phyloP scores from a whole-genome alignment of 192 early-diverging fungal species.

The Cladochytrium replicatum region DNA sequence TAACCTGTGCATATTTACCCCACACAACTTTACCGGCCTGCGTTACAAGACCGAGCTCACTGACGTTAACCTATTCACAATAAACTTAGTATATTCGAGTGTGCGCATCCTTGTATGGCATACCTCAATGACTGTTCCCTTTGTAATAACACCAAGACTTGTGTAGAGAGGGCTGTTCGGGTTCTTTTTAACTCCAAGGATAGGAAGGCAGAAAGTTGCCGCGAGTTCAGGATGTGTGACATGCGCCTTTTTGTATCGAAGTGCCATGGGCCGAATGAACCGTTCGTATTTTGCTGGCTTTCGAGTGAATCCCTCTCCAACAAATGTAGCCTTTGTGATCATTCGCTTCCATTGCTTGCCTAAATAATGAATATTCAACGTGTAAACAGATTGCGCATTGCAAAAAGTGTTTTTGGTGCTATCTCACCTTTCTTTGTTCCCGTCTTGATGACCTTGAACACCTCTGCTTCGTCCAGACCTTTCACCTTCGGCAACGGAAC shows the following conservation, averaged over 20 bases:
- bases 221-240: constrained; percentile 97
- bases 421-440: constrained; percentile 77
- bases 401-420: too few species aligned
- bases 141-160: constrained; percentile 93
- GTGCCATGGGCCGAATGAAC: constrained; percentile 93
- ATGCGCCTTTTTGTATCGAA: constrained; percentile 97
- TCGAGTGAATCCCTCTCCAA: constrained; percentile 97
- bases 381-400: not conserved
- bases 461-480: constrained; percentile 98
- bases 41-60: constrained; percentile 92
- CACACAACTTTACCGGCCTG: constrained; percentile 97
- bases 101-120: constrained; percentile 19
- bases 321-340: constrained; percentile 98
- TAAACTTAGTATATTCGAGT: constrained; percentile 4
- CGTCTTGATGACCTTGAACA: constrained; percentile 94
- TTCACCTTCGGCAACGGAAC: constrained; percentile 97
- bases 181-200: constrained; percentile 98
- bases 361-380: constrained; percentile 6
- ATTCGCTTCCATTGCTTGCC: constrained; percentile 97
- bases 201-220: constrained; percentile 94
- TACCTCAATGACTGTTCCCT: constrained; percentile 93
- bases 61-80: constrained; percentile 57
- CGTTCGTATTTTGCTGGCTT: constrained; percentile 99
- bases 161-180: constrained; percentile 92
- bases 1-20: constrained; percentile 73